Conservation (phyloP, 768 basidiomycete genomes). For the Inosperma sp. region DNA sequence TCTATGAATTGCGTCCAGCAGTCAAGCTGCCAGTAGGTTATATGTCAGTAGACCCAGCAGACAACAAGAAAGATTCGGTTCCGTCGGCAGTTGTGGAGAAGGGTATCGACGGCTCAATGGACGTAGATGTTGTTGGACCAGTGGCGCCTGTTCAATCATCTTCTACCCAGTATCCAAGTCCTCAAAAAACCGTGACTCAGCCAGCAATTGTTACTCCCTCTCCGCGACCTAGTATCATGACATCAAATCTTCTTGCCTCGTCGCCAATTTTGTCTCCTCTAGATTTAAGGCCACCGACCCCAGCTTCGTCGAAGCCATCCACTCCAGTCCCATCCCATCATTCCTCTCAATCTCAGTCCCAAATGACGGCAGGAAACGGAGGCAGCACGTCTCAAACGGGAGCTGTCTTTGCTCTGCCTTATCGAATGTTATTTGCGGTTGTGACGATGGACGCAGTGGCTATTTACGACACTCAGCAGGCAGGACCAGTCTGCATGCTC, state of each 20-base stretch:
- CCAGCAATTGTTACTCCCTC: conserved; percentile 44
- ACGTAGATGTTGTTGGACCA: conserved; percentile 57
- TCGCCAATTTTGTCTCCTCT: conserved; percentile 58
- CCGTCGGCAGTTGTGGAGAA: conserved; percentile 55
- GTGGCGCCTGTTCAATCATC: conserved; percentile 5
- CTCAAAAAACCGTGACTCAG: conserved; percentile 31
- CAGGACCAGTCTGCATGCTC: conserved; percentile 84
- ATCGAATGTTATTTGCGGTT: conserved; percentile 92
- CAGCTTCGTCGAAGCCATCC: conserved; percentile 52
- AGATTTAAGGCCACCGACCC: conserved; percentile 56
- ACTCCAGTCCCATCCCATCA: conserved; percentile 38
- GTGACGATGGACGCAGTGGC: conserved; percentile 94
- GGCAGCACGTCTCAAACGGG: conserved; percentile 32
- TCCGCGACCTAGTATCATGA: conserved; percentile 38
- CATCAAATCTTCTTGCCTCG: conserved; percentile 18
- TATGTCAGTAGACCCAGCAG: conserved; percentile 20
- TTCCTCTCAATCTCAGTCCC: conserved; percentile 17
- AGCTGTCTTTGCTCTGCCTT: conserved; percentile 84
- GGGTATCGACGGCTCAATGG: conserved; percentile 55
- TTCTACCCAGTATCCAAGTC: conserved; percentile 19
- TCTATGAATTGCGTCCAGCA: conserved; percentile 82
- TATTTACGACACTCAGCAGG: conserved; percentile 96
- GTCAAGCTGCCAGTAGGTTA: conserved; percentile 41
- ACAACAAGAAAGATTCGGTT: conserved; percentile 15
- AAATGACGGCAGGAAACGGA: conserved; percentile 2